These are phyloP conservation scores for Iberis pinnata DNA, from an alignment of 345 rosid genomes.

Conservation along the genomic window DNA sequence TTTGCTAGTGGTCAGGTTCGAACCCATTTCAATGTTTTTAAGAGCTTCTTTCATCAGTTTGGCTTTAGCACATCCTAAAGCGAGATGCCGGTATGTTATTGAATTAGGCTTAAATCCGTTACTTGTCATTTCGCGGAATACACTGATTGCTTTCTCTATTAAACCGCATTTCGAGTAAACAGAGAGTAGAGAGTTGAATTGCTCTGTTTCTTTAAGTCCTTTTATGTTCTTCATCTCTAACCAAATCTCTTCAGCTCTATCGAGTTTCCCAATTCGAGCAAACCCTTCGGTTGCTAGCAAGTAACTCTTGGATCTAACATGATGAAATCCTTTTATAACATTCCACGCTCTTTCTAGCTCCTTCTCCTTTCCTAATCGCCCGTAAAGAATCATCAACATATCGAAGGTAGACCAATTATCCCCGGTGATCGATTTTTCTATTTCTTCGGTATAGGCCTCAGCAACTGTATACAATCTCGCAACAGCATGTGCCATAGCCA, in stretches of 20 bases:
- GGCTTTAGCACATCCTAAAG: conserved; percentile 77
- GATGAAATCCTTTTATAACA: conserved; percentile 45
- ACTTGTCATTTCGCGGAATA: conserved; percentile 56
- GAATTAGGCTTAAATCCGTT: conserved; percentile 63
- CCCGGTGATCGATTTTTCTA: conserved; percentile 60
- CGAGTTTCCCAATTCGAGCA: conserved; percentile 48
- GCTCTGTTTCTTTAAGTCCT: conserved; percentile 60
- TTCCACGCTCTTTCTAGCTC: conserved; percentile 63
- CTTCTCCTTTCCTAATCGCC: conserved; percentile 55
- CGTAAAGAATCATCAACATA: conserved; percentile 65
- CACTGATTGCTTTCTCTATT: conserved; percentile 49
- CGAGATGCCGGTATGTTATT: conserved; percentile 73
- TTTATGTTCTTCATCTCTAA: conserved; percentile 54
- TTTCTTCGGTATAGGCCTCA: conserved; percentile 68
- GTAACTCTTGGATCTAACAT: conserved; percentile 58
- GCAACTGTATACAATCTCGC: conserved; percentile 76
- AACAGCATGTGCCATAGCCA: conserved; percentile 77
- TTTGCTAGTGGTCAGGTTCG: conserved; percentile 37
- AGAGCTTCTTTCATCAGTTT: conserved; percentile 54
- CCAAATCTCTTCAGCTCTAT: conserved; percentile 78
- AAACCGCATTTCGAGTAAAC: conserved; percentile 60
- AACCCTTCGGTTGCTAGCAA: conserved; percentile 68
- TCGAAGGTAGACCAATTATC: conserved; percentile 86
- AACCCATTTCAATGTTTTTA: conserved; percentile 58
- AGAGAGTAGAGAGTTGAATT: conserved; percentile 65